Evolutionary conservation across 208 protist species (phyloP), one percentile per base, ranked within the genome.

Genomic region (Leishmania braziliensis): DNA sequence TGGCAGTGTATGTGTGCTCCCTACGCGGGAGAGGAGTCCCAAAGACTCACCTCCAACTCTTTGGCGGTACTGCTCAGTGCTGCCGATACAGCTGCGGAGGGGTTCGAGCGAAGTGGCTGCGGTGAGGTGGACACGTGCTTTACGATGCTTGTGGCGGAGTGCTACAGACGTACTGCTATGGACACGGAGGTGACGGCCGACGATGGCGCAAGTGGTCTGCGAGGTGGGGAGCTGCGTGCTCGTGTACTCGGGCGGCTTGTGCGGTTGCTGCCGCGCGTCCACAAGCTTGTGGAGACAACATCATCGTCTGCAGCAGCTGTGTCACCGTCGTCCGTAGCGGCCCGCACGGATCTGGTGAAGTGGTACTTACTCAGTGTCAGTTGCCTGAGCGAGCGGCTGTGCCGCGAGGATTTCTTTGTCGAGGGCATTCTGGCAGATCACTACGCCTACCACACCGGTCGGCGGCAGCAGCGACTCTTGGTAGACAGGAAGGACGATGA

Each of bases 351-450:
- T 18, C 79, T 78, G 18, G 60, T 84, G 46, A 86, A 87, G 85
- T 18, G 56, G 50, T 93, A 89, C 83, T 80, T 93, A 78, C 53
- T 82, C 33, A 79, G 70, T 53, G 75, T 93, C 50, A 82, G 84
- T 53, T 70, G 56, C 62, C 86, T 93, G 50, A 84, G 78, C 54
- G 81, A 90, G 84, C 81, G 78, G 6, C 66, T 91, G 53, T 89
- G 86, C 75, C 79, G 69, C 18, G 81, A 83, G 48, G 80, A 84
- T 20, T 73, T 79, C 36, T 93, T 91, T 43, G 69, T 90, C 26
- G 71, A 90, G 53, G 81, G 78, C 71, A 83, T 93, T 48, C 76
- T 93, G 29, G 83, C 73, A 14, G 88, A 93, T 62, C 75, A 81
- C 80, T 81, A 84, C 84, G 75, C 69, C 48, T 82, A 83, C 74